phyloP scores from a whole-genome alignment of 2,329 filamentous ascomycete species.

The Macrophomina tecta region DNA sequence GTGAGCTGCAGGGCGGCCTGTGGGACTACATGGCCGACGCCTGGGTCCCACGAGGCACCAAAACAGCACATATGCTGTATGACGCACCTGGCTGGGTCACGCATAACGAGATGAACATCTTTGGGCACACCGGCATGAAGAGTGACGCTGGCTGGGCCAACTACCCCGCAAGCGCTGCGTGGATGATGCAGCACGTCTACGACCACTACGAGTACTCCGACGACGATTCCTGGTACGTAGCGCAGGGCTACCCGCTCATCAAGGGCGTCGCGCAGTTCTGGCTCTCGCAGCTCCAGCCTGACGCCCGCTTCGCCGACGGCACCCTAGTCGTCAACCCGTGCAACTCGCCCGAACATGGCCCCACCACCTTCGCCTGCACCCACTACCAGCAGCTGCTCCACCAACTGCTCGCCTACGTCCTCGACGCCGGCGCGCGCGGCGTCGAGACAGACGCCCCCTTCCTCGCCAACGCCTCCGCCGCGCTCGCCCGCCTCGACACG shows the following conservation, averaged over 20 bases:
- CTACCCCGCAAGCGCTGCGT: slow-evolving; percentile 39
- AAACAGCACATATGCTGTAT: slow-evolving; percentile 62
- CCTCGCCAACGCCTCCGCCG: slow-evolving; percentile 44
- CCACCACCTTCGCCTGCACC: slow-evolving; percentile 58
- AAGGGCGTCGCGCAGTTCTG: slow-evolving; percentile 58
- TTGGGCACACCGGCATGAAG: slow-evolving; percentile 62
- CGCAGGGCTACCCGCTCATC: slow-evolving; percentile 50
- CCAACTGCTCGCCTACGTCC: slow-evolving; percentile 43
- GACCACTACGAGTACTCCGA: slow-evolving; percentile 63
- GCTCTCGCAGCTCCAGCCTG: slow-evolving; percentile 60
- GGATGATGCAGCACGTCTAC: slow-evolving; percentile 67
- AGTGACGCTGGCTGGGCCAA: slow-evolving; percentile 51
- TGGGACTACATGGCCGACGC: slow-evolving; percentile 62
- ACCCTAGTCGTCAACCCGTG: slow-evolving; percentile 64
- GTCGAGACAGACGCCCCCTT: slow-evolving; percentile 43
- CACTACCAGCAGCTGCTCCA: slow-evolving; percentile 61
- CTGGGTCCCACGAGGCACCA: slow-evolving; percentile 59
- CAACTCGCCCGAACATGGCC: slow-evolving; percentile 64
- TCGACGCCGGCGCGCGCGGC: slow-evolving; percentile 33
- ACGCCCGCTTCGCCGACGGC: slow-evolving; percentile 57
- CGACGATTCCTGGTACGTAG: slow-evolving; percentile 53
- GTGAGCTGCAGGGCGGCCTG: slow-evolving; percentile 51
- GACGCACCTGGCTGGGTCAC: slow-evolving; percentile 61
- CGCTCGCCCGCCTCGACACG: slow-evolving; percentile 56
- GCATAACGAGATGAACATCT: slow-evolving; percentile 65